These are phyloP conservation scores for Panellus pusillus DNA, from an alignment of 768 basidiomycete genomes.

Conservation along the genomic window DNA sequence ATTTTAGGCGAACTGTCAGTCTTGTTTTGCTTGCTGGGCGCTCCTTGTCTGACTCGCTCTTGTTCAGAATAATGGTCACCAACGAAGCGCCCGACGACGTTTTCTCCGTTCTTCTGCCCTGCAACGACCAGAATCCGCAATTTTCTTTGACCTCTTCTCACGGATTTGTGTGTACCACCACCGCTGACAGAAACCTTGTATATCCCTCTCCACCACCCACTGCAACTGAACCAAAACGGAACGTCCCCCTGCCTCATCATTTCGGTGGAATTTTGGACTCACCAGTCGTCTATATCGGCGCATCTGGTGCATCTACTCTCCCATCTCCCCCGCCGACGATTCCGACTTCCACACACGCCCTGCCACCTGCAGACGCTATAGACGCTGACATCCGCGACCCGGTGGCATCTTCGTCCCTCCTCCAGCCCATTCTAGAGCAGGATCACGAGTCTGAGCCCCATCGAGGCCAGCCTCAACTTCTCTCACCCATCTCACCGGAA, in stretches of 20 bases:
- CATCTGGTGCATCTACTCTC: background rate
- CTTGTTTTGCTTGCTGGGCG: background rate
- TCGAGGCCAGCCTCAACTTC: constrained; percentile 6
- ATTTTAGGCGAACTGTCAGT: constrained; percentile 18
- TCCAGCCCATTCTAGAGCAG: constrained; percentile 15
- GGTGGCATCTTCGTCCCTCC: background rate
- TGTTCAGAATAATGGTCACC: constrained; percentile 18
- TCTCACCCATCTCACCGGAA: constrained; percentile 20
- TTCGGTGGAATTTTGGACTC: constrained; percentile 20
- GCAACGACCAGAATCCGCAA: constrained; percentile 1
- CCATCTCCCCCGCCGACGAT: constrained; percentile 17
- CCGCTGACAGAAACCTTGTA: constrained; percentile 2
- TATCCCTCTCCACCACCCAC: constrained; percentile 22
- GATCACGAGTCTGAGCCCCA: background rate
- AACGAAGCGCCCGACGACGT: background rate
- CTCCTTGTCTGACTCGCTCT: constrained; percentile 4
- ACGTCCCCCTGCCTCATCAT: constrained; percentile 17
- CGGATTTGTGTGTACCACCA: constrained; percentile 19
- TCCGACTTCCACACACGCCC: constrained; percentile 13
- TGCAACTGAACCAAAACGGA: constrained; percentile 9
- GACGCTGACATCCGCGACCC: background rate
- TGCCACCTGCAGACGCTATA: constrained; percentile 6
- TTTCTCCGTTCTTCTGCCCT: background rate
- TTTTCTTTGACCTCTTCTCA: constrained; percentile 17
- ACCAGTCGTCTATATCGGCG: constrained; percentile 11